Evolutionary conservation across 495 filamentous ascomycete species (phyloP), one percentile per base, ranked within the genome.

Genomic region (Thermochaetoides thermophila): DNA sequence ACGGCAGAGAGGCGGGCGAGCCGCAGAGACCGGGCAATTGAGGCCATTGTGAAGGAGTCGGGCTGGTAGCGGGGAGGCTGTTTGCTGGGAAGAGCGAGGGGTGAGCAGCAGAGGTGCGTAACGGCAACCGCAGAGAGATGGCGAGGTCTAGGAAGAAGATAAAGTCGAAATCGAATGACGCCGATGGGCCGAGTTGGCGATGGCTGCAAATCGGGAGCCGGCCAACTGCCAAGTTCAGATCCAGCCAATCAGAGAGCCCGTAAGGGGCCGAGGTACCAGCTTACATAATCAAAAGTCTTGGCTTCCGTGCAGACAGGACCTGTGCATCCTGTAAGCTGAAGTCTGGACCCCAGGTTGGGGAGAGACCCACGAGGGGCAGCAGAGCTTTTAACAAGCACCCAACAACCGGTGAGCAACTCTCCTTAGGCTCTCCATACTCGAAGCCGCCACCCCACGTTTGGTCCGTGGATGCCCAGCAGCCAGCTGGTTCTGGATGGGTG

Each of bases 11-110:
- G 61, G 35, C 60, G 53, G 33, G 57, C 57, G 33, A 44, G 51
- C 50, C 57, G 45, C 27, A 67, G 39, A 48, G 55, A 64, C 48
- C 60, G 53, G 29, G 58, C 55, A 50, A 67, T 63, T 53, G 63
- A 63, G 33, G 61, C 61, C 63, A 67, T 67, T 42, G 31, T 42
- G 31, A 37, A 28, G 20, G 27, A 35, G 18, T 15, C 14, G 25
- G 26, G 31, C 21, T 15, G 20, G 29, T 27, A 24, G 27, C 12
- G 29, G 30, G 29, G 31, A 28, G 31, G 22, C 7, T 37, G 30
- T 33, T 14, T 19, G 32, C 21, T 24, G 17, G 29, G 29, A 31
- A 28, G 7, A 24, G 39, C 30, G 32, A 15, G 19, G 11, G 28
- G 5, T 18, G 19, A 13, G 17, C n/a, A n/a, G n/a, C n/a, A n/a